These are phyloP conservation scores for Suillus fuscotomentosus DNA, from an alignment of 768 basidiomycete genomes.

Conservation along the genomic window DNA sequence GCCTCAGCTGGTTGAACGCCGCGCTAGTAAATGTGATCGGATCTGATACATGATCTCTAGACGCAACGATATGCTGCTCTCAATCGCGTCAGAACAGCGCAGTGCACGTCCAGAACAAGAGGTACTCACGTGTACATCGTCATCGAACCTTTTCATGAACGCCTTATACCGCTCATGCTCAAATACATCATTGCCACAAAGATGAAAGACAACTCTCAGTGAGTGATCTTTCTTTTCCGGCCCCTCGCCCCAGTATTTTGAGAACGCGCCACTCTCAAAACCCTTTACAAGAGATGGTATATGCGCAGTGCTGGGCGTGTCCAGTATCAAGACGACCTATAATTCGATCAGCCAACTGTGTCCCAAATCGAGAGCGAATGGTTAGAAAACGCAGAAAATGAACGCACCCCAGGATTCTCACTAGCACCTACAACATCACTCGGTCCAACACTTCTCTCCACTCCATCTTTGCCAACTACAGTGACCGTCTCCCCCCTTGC, in stretches of 20 bases:
- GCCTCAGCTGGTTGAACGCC: neutral
- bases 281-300: neutral
- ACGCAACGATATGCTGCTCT: neutral
- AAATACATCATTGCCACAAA: conserved; percentile 41
- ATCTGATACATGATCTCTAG: neutral
- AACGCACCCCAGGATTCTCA: conserved; percentile 1
- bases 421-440: neutral
- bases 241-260: neutral
- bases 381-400: neutral
- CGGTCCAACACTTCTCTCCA: neutral
- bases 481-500: conserved; percentile 64
- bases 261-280: neutral
- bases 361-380: neutral
- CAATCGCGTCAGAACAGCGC: neutral
- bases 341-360: neutral
- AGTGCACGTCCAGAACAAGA: neutral
- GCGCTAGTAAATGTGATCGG: neutral
- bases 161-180: conserved; percentile 65
- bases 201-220: neutral
- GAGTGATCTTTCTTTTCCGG: neutral
- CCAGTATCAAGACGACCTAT: conserved; percentile 1
- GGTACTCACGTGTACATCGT: conserved; percentile 55
- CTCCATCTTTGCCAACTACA: conserved; percentile 9
- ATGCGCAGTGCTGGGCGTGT: neutral
- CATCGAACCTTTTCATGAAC: conserved; percentile 71